Evolutionary conservation across 352 stramenopile species (phyloP).

Genomic region (Phytopythium mirpurense): DNA sequence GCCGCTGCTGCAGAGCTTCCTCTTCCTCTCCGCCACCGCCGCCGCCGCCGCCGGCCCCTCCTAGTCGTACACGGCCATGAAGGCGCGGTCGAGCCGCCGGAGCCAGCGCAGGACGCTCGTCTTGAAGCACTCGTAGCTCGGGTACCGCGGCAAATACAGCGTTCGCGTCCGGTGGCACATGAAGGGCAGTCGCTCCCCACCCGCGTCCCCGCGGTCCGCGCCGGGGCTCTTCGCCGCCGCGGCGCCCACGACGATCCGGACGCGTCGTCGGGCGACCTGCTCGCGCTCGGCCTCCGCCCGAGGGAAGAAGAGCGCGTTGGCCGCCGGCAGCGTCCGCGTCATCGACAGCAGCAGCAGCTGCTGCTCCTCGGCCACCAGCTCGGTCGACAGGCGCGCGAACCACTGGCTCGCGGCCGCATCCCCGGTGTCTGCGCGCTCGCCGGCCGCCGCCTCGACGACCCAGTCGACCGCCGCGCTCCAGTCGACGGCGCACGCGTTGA

Average conservation of each 20-base stretch:
- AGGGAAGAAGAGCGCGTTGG: constrained; percentile 41
- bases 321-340: constrained; percentile 32
- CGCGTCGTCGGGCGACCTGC: not conserved
- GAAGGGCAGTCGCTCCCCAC: constrained; percentile 28
- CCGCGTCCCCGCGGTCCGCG: constrained; percentile 13
- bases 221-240: too few species aligned
- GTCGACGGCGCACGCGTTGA: constrained; percentile 34
- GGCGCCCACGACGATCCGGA: constrained; percentile 5
- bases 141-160: constrained; percentile 50
- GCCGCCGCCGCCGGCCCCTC: not conserved
- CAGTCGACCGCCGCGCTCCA: constrained; percentile 35
- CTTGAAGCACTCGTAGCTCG: constrained; percentile 45
- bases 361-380: constrained; percentile 58
- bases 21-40: constrained; percentile 31
- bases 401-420: constrained; percentile 17
- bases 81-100: constrained; percentile 30
- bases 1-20: constrained; percentile 64
- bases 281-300: constrained; percentile 6
- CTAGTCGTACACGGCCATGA: constrained; percentile 23
- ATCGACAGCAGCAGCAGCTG: constrained; percentile 54
- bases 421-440: too few species aligned
- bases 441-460: constrained; percentile 12
- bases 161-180: constrained; percentile 30
- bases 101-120: constrained; percentile 34
- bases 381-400: constrained; percentile 39